Evolutionary conservation across 1,139 yeast species (phyloP).

Genomic region (Blastobotrys aristatus): DNA sequence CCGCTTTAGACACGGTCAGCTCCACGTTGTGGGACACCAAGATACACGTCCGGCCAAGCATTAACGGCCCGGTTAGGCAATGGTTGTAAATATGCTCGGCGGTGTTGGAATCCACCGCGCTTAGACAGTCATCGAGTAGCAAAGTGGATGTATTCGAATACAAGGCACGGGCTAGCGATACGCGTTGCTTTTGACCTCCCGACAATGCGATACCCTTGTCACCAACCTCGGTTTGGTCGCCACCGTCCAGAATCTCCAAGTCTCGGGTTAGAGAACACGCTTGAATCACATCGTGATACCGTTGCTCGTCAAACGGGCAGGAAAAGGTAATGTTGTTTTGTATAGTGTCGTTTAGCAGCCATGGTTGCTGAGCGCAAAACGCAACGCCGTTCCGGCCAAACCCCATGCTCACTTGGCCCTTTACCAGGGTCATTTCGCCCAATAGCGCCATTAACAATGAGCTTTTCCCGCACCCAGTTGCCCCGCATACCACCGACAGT

Average conservation of each 20-base stretch:
- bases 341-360: too few species aligned
- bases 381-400: slow-evolving; percentile 62
- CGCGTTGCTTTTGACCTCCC: too few species aligned
- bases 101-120: slow-evolving; percentile 51
- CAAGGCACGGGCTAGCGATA: too few species aligned
- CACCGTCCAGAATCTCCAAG: slow-evolving; percentile 57
- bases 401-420: slow-evolving; percentile 64
- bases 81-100: slow-evolving; percentile 88
- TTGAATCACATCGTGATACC: slow-evolving; percentile 71
- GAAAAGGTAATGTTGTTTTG: slow-evolving; percentile 81
- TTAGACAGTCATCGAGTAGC: slow-evolving; percentile 85
- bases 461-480: slow-evolving; percentile 96
- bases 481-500: slow-evolving; percentile 81
- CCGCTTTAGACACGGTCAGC: slow-evolving; percentile 75
- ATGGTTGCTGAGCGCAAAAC: slow-evolving; percentile 91
- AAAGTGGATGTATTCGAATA: slow-evolving; percentile 79
- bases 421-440: slow-evolving; percentile 81
- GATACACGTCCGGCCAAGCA: slow-evolving; percentile 80
- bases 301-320: slow-evolving; percentile 59
- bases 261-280: slow-evolving; percentile 71
- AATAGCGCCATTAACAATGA: slow-evolving; percentile 81
- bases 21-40: slow-evolving; percentile 94
- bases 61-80: slow-evolving; percentile 82
- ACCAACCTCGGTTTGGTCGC: too few species aligned
- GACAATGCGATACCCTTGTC: too few species aligned